Conservation (phyloP, 2,329 filamentous ascomycete genomes). For the Zasmidium cellare region DNA sequence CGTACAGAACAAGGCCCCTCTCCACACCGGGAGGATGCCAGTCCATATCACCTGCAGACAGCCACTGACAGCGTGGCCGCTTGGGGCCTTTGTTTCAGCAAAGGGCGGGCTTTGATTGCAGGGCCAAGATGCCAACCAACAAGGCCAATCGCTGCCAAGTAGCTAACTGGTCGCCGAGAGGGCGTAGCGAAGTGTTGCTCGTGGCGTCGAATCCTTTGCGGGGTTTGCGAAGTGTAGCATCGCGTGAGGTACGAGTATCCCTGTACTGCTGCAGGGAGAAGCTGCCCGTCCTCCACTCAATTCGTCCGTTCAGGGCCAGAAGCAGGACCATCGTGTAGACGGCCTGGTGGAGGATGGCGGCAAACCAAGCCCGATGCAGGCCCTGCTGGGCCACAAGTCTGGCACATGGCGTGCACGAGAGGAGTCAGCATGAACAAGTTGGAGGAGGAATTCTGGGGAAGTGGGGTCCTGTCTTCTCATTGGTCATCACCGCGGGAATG, state of each 20-base stretch:
- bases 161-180: background rate
- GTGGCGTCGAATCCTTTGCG: background rate
- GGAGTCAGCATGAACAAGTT: background rate
- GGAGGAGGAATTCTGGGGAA: background rate
- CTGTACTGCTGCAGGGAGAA: background rate
- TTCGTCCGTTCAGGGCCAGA: background rate
- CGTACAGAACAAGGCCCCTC: background rate
- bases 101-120: background rate
- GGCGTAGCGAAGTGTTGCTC: background rate
- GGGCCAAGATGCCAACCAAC: slow-evolving; percentile 3
- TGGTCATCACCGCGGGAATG: background rate
- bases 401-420: background rate
- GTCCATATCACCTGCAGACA: background rate
- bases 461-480: background rate
- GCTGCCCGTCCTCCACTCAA: background rate
- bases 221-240: background rate
- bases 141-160: slow-evolving; percentile 1
- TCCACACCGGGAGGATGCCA: slow-evolving; percentile 10
- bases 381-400: background rate
- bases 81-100: background rate
- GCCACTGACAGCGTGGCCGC: background rate
- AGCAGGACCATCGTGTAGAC: background rate
- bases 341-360: background rate
- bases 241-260: background rate
- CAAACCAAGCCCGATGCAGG: background rate